These are phyloP conservation scores for Skeletonema menzelii DNA, from an alignment of 108 stramenopile species.

Conservation along the genomic window DNA sequence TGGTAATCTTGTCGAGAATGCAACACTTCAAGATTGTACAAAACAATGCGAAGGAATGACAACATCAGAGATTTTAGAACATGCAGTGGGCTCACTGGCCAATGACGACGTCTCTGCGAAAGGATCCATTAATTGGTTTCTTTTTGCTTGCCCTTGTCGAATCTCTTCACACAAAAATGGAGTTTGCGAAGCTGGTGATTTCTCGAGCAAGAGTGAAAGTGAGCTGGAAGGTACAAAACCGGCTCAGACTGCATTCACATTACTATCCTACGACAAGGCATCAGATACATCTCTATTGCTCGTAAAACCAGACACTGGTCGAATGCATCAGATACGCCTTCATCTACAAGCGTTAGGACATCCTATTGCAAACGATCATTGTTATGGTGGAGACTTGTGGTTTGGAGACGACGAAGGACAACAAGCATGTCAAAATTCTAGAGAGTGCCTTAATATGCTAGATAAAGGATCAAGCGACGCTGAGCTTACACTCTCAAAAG, in stretches of 20 bases:
- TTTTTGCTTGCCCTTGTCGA: slow-evolving; percentile 77
- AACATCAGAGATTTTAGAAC: background rate
- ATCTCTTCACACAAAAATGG: slow-evolving; percentile 76
- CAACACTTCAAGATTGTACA: slow-evolving; percentile 9
- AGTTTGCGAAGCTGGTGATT: slow-evolving; percentile 74
- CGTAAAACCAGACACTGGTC: slow-evolving; percentile 67
- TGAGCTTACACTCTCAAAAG: slow-evolving; percentile 42
- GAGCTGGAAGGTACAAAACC: slow-evolving; percentile 71
- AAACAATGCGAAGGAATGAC: background rate
- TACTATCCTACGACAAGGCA: slow-evolving; percentile 60
- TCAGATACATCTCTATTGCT: slow-evolving; percentile 75
- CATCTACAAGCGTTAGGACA: slow-evolving; percentile 81
- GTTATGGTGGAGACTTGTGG: slow-evolving; percentile 87
- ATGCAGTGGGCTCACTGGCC: background rate
- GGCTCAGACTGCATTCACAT: slow-evolving; percentile 75
- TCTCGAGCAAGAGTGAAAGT: slow-evolving; percentile 48
- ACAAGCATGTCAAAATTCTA: slow-evolving; percentile 44
- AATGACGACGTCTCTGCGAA: background rate
- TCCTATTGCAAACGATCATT: slow-evolving; percentile 91
- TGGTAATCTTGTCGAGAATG: slow-evolving; percentile 14
- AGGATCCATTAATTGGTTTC: slow-evolving; percentile 51
- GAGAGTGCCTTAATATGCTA: slow-evolving; percentile 43
- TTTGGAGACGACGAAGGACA: slow-evolving; percentile 59
- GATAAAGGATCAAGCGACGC: slow-evolving; percentile 17
- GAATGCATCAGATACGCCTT: slow-evolving; percentile 89